Evolutionary conservation across 805 yeast genomes (phyloP).

Genomic region (Kuraishia piskuri): DNA sequence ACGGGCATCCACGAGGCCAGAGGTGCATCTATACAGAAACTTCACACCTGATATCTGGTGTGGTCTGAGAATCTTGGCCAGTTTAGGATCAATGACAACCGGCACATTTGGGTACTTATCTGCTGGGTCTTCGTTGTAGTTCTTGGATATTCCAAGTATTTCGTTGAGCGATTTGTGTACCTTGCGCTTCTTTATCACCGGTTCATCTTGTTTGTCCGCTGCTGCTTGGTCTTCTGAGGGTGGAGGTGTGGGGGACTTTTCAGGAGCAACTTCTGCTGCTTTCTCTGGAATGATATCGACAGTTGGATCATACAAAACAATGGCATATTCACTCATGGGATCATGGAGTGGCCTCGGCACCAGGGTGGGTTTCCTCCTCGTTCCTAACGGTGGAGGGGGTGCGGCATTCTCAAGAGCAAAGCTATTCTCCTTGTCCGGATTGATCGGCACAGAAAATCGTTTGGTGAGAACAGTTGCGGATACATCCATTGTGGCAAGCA

Average conservation of each 20-base stretch:
- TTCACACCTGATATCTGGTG: slow-evolving; percentile 96
- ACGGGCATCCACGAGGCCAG: slow-evolving; percentile 73
- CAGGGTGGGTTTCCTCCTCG: slow-evolving; percentile 54
- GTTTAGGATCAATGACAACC: slow-evolving; percentile 87
- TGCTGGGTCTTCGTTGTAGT: slow-evolving; percentile 35
- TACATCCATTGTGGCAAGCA: slow-evolving; percentile 28
- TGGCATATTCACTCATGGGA: slow-evolving; percentile 88
- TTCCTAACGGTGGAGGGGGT: slow-evolving; percentile 82
- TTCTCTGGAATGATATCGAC: slow-evolving; percentile 47
- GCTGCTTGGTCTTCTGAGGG: slow-evolving; percentile 8
- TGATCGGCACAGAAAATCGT: slow-evolving; percentile 58
- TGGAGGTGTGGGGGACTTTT: background rate
- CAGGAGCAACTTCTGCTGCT: slow-evolving; percentile 15
- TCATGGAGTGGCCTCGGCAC: slow-evolving; percentile 95
- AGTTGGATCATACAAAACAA: slow-evolving; percentile 92
- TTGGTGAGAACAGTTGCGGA: slow-evolving; percentile 33
- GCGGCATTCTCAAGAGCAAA: slow-evolving; percentile 18
- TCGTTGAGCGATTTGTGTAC: slow-evolving; percentile 68
- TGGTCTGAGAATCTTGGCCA: slow-evolving; percentile 81
- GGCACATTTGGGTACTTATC: slow-evolving; percentile 77
- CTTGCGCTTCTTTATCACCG: slow-evolving; percentile 25
- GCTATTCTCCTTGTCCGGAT: slow-evolving; percentile 27
- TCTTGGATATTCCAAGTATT: slow-evolving; percentile 60
- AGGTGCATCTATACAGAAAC: slow-evolving; percentile 81
- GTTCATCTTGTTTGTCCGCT: slow-evolving; percentile 15